Base-by-base conservation (phyloP, 306 rosid genomes). In the Ammopiptanthus mongolicus region DNA sequence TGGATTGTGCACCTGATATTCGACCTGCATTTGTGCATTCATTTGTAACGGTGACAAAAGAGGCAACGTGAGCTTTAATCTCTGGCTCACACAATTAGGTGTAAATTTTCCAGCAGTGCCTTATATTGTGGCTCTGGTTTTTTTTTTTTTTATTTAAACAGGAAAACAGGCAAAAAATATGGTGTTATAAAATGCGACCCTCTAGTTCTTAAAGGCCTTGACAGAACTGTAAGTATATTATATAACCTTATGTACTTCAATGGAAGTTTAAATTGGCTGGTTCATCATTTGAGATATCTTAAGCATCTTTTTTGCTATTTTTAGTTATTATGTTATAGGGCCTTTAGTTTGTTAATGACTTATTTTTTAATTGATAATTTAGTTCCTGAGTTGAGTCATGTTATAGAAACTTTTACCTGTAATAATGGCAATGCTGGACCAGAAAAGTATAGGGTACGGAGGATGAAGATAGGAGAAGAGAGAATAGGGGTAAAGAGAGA, bases 1-100 rank as follows among this genome's bases (percentile, higher is more conserved):
- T 61, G 55, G 99, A 95, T 69, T 76, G 82, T 66, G 85, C 92
- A 47, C 93, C 81, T 77, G 97, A 92, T 78, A 82, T 92, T 79
- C 93, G 86, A 21, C 99, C 99, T 75, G 97, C 97, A 82, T 95
- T 95, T 80, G 61, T 82, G 15, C 99, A 92, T 88, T 74, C 92
- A 34, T 66, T 86, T 61, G 87, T 9, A 86, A 85, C 86, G 28
- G 62, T 71, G 77, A 21, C 17, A 63, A 82, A 51, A 52, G 86
- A 82, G 18, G 75, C 84, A 79, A 73, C 18, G 99, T 95, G 83
- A 85, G 90, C 52, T 77, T 64, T 60, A 19, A 65, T 75, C 34
- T 63, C 66, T 82, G 73, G 51, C n/a, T 69, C 53, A 37, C 57
- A 21, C 78, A 46, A 56, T 76, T 52, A 5, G 7, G 67, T 66